Percentiles rank a stretch among this genome's conserved stretches.
Evolutionary conservation across 208 protist species (phyloP).

Genomic region (Trypanosoma cruzi): DNA sequence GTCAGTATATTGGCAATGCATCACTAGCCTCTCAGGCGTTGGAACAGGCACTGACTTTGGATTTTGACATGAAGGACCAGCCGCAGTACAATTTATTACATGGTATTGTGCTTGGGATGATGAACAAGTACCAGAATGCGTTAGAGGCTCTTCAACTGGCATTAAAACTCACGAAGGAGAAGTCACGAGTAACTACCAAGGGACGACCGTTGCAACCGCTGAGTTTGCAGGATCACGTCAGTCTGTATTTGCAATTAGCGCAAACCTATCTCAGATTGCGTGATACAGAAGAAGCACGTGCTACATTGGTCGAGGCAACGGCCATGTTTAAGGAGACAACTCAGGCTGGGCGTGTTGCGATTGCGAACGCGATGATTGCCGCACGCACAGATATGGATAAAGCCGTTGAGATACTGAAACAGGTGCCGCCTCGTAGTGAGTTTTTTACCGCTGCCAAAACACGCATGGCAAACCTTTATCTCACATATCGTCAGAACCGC

Average conservation of each 20-base stretch:
- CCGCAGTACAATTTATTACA: conserved; percentile 92
- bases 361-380: conserved; percentile 89
- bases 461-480: conserved; percentile 90
- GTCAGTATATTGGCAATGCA: conserved; percentile 80
- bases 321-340: conserved; percentile 63
- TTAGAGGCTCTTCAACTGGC: conserved; percentile 67
- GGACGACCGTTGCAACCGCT: conserved; percentile 56
- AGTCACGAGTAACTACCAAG: conserved; percentile 34
- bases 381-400: conserved; percentile 86
- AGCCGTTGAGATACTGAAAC: conserved; percentile 73
- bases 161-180: conserved; percentile 32
- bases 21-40: conserved; percentile 80
- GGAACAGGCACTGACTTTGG: conserved; percentile 90
- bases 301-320: conserved; percentile 60
- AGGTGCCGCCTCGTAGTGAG: conserved; percentile 64
- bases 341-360: conserved; percentile 73
- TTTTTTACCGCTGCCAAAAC: conserved; percentile 84
- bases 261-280: conserved; percentile 76
- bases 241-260: conserved; percentile 86
- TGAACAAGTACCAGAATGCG: conserved; percentile 69
- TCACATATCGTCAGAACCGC: conserved; percentile 79
- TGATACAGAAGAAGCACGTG: conserved; percentile 76
- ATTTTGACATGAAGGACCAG: conserved; percentile 94
- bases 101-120: conserved; percentile 74
- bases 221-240: conserved; percentile 81